Percentiles rank a stretch among this genome's conserved stretches.
Conservation (phyloP, 257 asterid species). For the Perilla frutescens region DNA sequence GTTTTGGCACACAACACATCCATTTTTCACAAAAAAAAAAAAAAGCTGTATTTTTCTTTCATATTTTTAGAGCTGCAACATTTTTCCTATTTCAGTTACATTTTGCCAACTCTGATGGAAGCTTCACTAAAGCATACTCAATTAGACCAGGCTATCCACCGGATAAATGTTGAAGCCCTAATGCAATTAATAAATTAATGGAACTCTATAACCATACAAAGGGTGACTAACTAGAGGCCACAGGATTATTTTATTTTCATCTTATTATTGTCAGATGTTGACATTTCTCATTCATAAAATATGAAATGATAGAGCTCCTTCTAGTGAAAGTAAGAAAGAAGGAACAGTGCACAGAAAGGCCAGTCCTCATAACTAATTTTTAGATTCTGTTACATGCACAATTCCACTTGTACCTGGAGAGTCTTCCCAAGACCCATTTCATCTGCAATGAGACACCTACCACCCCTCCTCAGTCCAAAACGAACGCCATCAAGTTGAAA, state of each 20-base stretch:
- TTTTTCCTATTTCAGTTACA: slow-evolving; percentile 9
- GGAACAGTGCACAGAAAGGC: slow-evolving; percentile 4
- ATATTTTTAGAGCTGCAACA: neutral
- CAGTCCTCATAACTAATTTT: neutral
- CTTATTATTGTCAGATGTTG: neutral
- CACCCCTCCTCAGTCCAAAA: slow-evolving; percentile 92
- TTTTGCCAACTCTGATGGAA: slow-evolving; percentile 22
- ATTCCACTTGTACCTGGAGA: slow-evolving; percentile 64
- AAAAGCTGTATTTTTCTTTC: slow-evolving; percentile 1
- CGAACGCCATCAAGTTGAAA: slow-evolving; percentile 93
- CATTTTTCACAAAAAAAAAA: neutral
- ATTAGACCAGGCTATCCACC: neutral
- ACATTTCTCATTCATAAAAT: slow-evolving; percentile 14
- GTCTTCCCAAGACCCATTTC: slow-evolving; percentile 99
- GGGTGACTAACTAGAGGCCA: slow-evolving; percentile 8
- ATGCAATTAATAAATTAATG: slow-evolving; percentile 14
- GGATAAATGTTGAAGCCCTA: slow-evolving; percentile 2
- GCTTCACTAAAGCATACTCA: slow-evolving; percentile 20
- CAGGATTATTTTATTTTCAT: slow-evolving; percentile 22
- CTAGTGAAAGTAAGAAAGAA: neutral
- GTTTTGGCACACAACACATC: slow-evolving; percentile 1
- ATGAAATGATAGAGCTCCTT: neutral
- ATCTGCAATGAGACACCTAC: slow-evolving; percentile 95
- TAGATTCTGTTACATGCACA: slow-evolving; percentile 12
- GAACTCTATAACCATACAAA: slow-evolving; percentile 20